Conservation (phyloP, 768 basidiomycete genomes). For the Termitomyces sp. region DNA sequence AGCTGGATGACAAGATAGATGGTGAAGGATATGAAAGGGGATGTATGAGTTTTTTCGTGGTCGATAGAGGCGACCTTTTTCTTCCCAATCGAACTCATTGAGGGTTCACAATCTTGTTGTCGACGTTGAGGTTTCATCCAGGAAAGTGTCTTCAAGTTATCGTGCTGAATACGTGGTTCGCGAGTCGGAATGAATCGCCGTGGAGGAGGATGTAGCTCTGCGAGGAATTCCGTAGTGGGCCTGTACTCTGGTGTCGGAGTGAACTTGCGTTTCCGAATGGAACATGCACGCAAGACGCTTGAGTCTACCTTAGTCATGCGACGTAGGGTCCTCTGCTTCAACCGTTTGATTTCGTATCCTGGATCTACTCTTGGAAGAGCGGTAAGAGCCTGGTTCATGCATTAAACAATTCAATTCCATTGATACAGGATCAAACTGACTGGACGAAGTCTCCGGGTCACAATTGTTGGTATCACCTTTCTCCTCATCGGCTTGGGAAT, state of each 20-base stretch:
- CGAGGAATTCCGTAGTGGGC: background rate
- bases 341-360: background rate
- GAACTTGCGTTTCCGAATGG: slow-evolving; percentile 9
- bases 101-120: background rate
- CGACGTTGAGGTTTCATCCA: background rate
- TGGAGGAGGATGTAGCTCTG: background rate
- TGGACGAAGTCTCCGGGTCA: background rate
- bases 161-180: slow-evolving; percentile 3
- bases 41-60: background rate
- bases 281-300: slow-evolving; percentile 3
- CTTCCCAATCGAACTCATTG: background rate
- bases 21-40: background rate
- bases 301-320: slow-evolving; percentile 14
- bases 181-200: background rate
- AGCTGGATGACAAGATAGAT: slow-evolving; percentile 6
- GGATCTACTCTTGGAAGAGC: slow-evolving; percentile 10
- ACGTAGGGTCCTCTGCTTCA: slow-evolving; percentile 4
- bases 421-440: background rate
- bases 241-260: background rate
- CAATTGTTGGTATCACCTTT: no score
- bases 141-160: slow-evolving; percentile 4
- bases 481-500: background rate
- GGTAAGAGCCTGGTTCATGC: slow-evolving; percentile 1
- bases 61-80: background rate
- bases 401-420: background rate